phyloP scores from a whole-genome alignment of 352 stramenopile species.

The Globisporangium rhizosaccharum region DNA sequence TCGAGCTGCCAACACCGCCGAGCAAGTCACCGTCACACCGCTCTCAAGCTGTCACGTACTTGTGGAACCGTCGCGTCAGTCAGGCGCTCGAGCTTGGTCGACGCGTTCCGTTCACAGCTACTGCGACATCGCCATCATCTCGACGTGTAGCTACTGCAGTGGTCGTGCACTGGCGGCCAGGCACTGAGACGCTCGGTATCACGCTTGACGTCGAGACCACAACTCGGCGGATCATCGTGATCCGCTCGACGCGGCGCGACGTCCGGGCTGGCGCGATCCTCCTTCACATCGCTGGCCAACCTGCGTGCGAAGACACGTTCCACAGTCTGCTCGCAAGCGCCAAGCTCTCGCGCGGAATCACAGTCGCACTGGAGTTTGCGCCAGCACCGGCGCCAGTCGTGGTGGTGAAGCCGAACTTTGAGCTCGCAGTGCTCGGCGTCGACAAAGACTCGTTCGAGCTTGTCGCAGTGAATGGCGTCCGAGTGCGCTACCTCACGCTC shows the following conservation, averaged over 20 bases:
- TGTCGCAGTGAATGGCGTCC: constrained; percentile 1
- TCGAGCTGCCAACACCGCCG: neutral
- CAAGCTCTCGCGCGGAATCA: constrained; percentile 6
- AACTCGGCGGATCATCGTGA: constrained; percentile 11
- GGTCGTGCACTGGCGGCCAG: constrained; percentile 4
- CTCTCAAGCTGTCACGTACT: constrained; percentile 4
- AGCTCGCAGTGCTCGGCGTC: constrained; percentile 8
- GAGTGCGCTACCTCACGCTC: constrained; percentile 8
- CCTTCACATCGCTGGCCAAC: neutral
- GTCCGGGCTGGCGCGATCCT: constrained; percentile 3
- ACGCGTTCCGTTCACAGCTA: no score
- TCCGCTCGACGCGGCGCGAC: constrained; percentile 1
- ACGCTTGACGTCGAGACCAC: constrained; percentile 9
- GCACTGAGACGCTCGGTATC: constrained; percentile 8
- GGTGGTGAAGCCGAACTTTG: constrained; percentile 7
- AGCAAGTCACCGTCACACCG: neutral
- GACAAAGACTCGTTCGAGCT: constrained; percentile 5
- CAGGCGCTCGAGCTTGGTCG: constrained; percentile 6
- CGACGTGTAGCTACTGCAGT: neutral
- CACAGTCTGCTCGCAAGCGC: neutral
- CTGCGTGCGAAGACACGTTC: constrained; percentile 5
- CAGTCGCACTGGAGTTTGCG: constrained; percentile 6
- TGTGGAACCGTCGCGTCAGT: constrained; percentile 3
- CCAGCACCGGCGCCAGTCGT: constrained; percentile 2
- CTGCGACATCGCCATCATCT: neutral